Conservation (phyloP, 495 filamentous ascomycete genomes). For the Cetradonia linearis region DNA sequence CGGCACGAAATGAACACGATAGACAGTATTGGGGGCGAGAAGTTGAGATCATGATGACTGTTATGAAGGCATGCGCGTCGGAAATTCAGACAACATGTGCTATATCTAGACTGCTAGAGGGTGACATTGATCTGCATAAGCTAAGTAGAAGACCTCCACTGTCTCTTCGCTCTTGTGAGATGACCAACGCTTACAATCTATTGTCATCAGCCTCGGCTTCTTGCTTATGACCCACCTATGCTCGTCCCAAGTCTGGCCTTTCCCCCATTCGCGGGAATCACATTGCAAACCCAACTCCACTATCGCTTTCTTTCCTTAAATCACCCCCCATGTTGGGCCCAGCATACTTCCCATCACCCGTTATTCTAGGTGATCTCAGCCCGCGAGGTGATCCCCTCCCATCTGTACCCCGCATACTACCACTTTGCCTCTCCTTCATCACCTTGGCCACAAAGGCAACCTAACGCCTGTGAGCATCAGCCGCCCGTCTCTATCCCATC, state of each 20-base stretch:
- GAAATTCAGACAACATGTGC: not conserved
- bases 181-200: not conserved
- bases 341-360: not conserved
- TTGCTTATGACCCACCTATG: not conserved
- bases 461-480: not conserved
- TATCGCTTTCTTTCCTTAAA: not conserved
- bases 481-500: not conserved
- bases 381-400: not conserved
- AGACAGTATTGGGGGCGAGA: not conserved
- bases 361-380: not conserved
- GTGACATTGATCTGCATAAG: not conserved
- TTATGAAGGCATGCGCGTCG: not conserved
- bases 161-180: not conserved
- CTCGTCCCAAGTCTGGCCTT: not conserved
- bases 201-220: not conserved
- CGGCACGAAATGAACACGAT: constrained; percentile 31
- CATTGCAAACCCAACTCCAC: not conserved
- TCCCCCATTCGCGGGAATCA: not conserved
- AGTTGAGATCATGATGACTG: not conserved
- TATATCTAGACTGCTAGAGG: not conserved
- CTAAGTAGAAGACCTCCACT: not conserved
- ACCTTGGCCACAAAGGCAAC: not conserved
- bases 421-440: not conserved
- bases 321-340: not conserved
- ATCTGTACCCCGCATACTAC: not conserved